Conservation (phyloP, 192 early-diverging fungal genomes). For the Coemansia sp. region DNA sequence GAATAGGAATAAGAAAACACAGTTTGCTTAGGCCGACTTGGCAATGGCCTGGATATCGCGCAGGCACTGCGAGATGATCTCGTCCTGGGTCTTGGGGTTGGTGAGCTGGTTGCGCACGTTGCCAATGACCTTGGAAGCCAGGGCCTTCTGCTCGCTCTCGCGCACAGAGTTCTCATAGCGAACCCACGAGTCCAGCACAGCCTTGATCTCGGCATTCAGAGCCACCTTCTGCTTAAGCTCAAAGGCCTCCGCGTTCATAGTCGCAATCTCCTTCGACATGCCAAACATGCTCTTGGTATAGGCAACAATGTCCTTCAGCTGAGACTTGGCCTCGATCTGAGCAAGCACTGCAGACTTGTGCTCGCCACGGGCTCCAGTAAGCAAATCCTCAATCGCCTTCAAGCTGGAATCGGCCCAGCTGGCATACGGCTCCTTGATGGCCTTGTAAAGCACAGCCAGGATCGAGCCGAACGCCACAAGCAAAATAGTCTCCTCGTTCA, state of each 20-base stretch:
- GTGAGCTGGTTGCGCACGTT: conserved; percentile 51
- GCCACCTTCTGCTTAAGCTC: conserved; percentile 89
- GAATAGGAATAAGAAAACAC: not conserved
- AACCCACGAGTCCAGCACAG: conserved; percentile 92
- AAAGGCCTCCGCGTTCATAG: conserved; percentile 91
- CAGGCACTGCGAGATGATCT: conserved; percentile 51
- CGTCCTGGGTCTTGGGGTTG: conserved; percentile 48
- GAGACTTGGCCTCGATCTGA: conserved; percentile 84
- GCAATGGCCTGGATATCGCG: conserved; percentile 50
- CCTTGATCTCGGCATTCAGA: conserved; percentile 78
- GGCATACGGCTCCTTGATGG: conserved; percentile 76
- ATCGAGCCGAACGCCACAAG: conserved; percentile 77
- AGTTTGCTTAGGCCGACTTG: conserved; percentile 24
- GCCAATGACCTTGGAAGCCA: conserved; percentile 81
- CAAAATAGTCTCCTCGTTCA: conserved; percentile 91
- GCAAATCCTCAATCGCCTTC: conserved; percentile 76
- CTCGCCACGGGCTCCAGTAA: conserved; percentile 80
- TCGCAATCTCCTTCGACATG: conserved; percentile 92
- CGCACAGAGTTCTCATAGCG: conserved; percentile 92
- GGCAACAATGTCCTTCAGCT: conserved; percentile 90
- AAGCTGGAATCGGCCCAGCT: conserved; percentile 67
- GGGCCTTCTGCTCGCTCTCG: conserved; percentile 87
- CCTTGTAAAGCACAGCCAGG: conserved; percentile 71
- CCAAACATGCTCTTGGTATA: conserved; percentile 91
- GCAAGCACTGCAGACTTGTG: conserved; percentile 89